Evolutionary conservation across 441 rosid genomes (phyloP).

Genomic region (Syzygium syzygioides): DNA sequence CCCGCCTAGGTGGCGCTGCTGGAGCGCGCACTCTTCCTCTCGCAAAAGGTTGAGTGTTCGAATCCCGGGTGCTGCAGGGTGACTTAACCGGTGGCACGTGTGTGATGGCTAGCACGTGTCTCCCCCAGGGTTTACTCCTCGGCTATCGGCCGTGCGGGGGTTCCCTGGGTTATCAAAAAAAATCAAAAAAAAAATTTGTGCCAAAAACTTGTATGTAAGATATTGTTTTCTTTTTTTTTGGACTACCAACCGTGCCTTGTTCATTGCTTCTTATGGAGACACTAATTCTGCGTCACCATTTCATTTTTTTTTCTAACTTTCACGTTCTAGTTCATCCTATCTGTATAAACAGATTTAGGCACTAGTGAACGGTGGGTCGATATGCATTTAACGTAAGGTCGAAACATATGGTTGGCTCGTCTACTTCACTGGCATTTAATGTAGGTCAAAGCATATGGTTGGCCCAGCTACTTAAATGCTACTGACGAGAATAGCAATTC

Average conservation of each 20-base stretch:
- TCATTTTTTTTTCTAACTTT: neutral
- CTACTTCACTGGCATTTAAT: neutral
- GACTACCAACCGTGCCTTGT: neutral
- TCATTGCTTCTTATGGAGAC: neutral
- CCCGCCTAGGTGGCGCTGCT: too few species aligned
- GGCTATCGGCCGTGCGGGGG: too few species aligned
- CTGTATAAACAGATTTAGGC: neutral
- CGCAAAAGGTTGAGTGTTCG: too few species aligned
- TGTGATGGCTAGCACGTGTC: too few species aligned
- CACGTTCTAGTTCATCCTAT: neutral
- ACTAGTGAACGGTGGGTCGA: neutral
- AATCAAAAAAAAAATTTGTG: too few species aligned
- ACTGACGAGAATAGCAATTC: neutral
- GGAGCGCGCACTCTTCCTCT: too few species aligned
- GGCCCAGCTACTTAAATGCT: neutral
- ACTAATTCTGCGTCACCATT: rapidly evolving
- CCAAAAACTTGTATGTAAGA: rapidly evolving
- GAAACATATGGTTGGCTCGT: neutral
- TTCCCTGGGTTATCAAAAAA: too few species aligned
- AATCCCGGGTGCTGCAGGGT: too few species aligned
- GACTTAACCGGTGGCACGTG: too few species aligned
- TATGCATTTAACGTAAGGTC: neutral
- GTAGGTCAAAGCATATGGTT: neutral
- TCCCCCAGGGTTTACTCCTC: too few species aligned
- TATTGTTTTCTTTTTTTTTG: neutral